A percentile compares a stretch with the other conserved stretches of the same genome.
phyloP scores from a whole-genome alignment of 441 rosid species.

The Iberis amara region DNA sequence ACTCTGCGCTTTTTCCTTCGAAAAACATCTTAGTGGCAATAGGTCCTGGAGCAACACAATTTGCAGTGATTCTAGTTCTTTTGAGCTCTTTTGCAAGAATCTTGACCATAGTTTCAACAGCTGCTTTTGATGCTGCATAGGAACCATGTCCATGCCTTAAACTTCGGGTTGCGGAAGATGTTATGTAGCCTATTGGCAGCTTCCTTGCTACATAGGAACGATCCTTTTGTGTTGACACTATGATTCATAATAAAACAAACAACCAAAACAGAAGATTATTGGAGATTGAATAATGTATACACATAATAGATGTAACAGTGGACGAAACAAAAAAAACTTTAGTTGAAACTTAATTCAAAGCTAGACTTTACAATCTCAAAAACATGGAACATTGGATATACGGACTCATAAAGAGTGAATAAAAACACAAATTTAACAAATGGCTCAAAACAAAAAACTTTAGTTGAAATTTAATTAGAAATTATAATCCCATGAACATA shows the following conservation, averaged over 20 bases:
- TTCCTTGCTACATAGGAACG: constrained; percentile 60
- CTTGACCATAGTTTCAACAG: constrained; percentile 58
- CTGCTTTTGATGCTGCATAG: constrained; percentile 72
- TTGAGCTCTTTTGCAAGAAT: constrained; percentile 71
- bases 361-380: neutral
- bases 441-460: neutral
- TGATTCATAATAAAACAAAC: too few species aligned
- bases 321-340: neutral
- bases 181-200: constrained; percentile 53
- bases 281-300: neutral
- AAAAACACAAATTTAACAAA: neutral
- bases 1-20: constrained; percentile 48
- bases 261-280: neutral
- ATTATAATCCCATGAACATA: constrained; percentile 1
- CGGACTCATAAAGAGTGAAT: too few species aligned
- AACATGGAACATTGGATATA: too few species aligned
- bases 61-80: constrained; percentile 66
- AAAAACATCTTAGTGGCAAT: constrained; percentile 67
- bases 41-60: constrained; percentile 67
- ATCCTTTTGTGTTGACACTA: constrained; percentile 57
- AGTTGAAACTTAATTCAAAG: too few species aligned
- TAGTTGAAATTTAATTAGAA: neutral
- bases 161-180: constrained; percentile 46
- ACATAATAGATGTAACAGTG: neutral
- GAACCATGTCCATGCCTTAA: constrained; percentile 41